Base-by-base conservation (phyloP, 495 filamentous ascomycete genomes). In the Polyplosphaeria fusca region DNA sequence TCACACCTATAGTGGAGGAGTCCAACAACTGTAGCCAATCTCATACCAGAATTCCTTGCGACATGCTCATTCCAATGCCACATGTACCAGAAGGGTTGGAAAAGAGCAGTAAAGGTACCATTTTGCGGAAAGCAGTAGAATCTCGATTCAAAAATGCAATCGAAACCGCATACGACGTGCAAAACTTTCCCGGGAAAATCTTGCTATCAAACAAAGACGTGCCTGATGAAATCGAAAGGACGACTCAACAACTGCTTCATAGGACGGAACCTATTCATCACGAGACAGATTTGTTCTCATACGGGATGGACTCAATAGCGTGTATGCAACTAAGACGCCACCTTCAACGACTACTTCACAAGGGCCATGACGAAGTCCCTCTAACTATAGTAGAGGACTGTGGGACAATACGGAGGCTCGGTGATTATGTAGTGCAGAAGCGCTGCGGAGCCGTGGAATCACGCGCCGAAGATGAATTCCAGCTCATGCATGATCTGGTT, bases 81-180 rank as follows among this genome's bases (percentile, higher is more conserved):
- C 26, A 52, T 16, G 53, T 63, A 12, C 42, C 57, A 20, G 48
- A 50, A 4, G 56, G 52, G 3, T 68, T 81, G 14, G 57, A 70
- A 38, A 82, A 76, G 62, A 82, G 73, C 43, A 81, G 75, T 44
- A 84, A 83, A 66, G 81, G 79, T 0, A 78, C 76, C 2, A 60
- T 76, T 7, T 60, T 84, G 47, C 63, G 80, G 24, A 58, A 66
- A 11, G 62, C 62, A 37, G 75, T 71, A 2, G 74, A 79, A 37
- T 64, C 70, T 22, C 55, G 45, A 2, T 82, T 72, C 60, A 35
- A 38, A 9, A 44, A 67, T n/a, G 35, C 63, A 14, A 83, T 84
- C 25, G 48, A 71, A 14, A 20, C 43, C 14, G 70, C 71, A 7
- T 81, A 82, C 39, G 22, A 60, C 20, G 12, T 25, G 19, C 24